Evolutionary conservation across 805 yeast species (phyloP).

Genomic region (Schizosaccharomyces octosporus): DNA sequence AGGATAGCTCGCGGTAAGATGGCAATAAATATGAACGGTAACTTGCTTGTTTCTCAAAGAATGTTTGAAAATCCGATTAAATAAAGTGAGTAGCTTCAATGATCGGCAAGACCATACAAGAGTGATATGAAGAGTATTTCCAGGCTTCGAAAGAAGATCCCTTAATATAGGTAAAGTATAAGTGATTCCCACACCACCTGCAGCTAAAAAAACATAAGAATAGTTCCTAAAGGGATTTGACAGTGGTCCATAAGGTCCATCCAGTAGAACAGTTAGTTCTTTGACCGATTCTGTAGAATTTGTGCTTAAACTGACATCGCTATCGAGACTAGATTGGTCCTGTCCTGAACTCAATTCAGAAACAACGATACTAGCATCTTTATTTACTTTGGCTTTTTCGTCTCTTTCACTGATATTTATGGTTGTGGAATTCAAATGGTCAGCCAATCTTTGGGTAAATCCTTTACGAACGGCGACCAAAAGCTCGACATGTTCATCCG

Average conservation of each 20-base stretch:
- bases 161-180: slow-evolving; percentile 43
- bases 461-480: neutral
- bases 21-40: neutral
- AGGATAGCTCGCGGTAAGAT: neutral
- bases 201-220: slow-evolving; percentile 18
- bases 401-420: neutral
- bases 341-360: neutral
- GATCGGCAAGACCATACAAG: neutral
- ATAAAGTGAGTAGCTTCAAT: neutral
- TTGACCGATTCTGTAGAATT: neutral
- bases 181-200: slow-evolving; percentile 60
- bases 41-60: neutral
- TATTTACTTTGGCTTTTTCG: neutral
- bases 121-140: neutral
- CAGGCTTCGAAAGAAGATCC: neutral
- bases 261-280: neutral
- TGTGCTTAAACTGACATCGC: no score
- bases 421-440: neutral
- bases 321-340: neutral
- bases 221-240: neutral
- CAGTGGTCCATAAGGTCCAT: neutral
- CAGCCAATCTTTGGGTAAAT: neutral
- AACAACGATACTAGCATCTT: neutral
- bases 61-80: neutral
- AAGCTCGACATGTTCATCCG: slow-evolving; percentile 9